Base-by-base conservation (phyloP, 306 rosid species). In the Lupinus albus region DNA sequence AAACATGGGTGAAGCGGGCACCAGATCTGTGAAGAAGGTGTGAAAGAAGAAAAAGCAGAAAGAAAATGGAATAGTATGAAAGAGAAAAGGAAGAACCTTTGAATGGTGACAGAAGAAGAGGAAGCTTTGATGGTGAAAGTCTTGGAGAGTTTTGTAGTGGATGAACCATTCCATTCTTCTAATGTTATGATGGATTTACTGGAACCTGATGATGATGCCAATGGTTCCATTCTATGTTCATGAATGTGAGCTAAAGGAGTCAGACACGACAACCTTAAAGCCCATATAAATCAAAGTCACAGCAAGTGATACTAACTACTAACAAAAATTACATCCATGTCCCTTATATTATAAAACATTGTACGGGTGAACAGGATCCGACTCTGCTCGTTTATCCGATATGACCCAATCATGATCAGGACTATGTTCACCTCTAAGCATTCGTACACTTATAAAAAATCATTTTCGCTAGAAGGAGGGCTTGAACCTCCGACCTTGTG, bases 81-180 rank as follows among this genome's bases (percentile, higher is more conserved):
- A 25, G 30, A 25, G 30, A 3, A 25, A 25, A 4, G 28, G 30
- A 25, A 25, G 30, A 25, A 25, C 30, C 30, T 25, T 25, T 2
- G 30, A 25, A 25, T 25, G 30, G 30, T 2, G 30, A 25, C 4
- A 60, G 76, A 76, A 10, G 85, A 83, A 72, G 89, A 85, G 28
- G 87, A 82, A 15, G 87, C 85, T 7, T 83, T 83, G 42, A 92
- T 87, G 59, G 91, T 86, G 73, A 88, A 91, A 46, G 95, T 92
- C 80, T 76, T 87, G 0, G 89, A 88, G 79, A 92, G 98, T 36
- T 92, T 88, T 49, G 83, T 45, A 15, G 93, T 68, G 32, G 96
- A 84, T 25, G 91, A 87, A 39, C 96, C 98, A 33, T 84, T 92
- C 93, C 93, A 87, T 80, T 92, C 95, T 82, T 92, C 98, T 60